Evolutionary conservation across 2,329 filamentous ascomycete genomes (phyloP).

Genomic region (Lanzia echinophila): DNA sequence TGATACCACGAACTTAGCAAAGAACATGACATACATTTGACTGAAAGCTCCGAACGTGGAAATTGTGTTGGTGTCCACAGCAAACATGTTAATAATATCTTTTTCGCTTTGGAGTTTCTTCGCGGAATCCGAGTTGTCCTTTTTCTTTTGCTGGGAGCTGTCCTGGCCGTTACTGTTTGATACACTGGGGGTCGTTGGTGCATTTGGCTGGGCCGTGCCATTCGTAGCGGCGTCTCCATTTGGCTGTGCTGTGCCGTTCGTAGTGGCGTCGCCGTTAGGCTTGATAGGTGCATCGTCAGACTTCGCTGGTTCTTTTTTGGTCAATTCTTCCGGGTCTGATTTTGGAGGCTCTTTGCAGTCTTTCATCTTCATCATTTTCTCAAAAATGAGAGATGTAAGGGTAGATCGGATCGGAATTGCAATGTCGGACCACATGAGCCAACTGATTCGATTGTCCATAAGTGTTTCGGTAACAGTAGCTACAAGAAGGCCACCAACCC

Average conservation of each 20-base stretch:
- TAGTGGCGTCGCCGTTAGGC: slow-evolving; percentile 1
- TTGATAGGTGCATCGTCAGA: neutral
- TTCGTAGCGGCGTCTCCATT: slow-evolving; percentile 1
- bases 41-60: slow-evolving; percentile 57
- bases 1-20: slow-evolving; percentile 56
- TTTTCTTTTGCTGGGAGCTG: slow-evolving; percentile 1
- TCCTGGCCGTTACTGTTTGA: neutral
- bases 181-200: neutral
- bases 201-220: neutral
- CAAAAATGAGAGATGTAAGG: slow-evolving; percentile 63
- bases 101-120: slow-evolving; percentile 48
- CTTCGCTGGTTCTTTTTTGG: neutral
- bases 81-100: slow-evolving; percentile 67
- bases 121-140: neutral
- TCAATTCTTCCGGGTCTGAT: slow-evolving; percentile 2
- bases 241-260: neutral
- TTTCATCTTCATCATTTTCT: slow-evolving; percentile 68
- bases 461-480: slow-evolving; percentile 13
- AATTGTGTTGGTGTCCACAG: slow-evolving; percentile 62
- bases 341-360: slow-evolving; percentile 48
- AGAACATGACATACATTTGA: slow-evolving; percentile 53
- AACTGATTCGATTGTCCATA: slow-evolving; percentile 18
- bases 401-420: slow-evolving; percentile 54
- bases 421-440: slow-evolving; percentile 18
- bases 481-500: slow-evolving; percentile 14